Evolutionary conservation across 768 basidiomycete genomes (phyloP).

Genomic region (Suillus subluteus): DNA sequence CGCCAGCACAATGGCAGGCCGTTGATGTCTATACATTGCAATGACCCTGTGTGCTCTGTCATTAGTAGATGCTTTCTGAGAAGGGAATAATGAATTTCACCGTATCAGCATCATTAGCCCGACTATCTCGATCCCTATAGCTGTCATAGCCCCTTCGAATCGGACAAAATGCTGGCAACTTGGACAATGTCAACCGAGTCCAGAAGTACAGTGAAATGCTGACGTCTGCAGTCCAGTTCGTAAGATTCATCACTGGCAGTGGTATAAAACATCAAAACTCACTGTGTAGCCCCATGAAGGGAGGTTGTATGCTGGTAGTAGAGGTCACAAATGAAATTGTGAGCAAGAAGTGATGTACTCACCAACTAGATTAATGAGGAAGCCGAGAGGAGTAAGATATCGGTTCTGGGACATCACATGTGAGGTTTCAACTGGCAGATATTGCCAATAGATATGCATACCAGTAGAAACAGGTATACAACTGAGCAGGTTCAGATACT

Average conservation of each 20-base stretch:
- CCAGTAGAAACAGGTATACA: constrained; percentile 39
- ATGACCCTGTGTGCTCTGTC: constrained; percentile 15
- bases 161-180: constrained; percentile 54
- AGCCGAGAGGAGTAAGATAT: constrained; percentile 67
- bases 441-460: constrained; percentile 15
- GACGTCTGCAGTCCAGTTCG: not conserved
- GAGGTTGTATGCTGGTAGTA: constrained; percentile 21
- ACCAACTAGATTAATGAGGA: constrained; percentile 58
- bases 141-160: constrained; percentile 52
- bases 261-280: not conserved
- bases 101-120: constrained; percentile 50
- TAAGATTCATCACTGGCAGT: constrained; percentile 8
- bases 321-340: not conserved
- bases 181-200: not conserved
- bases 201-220: not conserved
- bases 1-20: constrained; percentile 13
- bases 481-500: constrained; percentile 24
- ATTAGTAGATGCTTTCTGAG: not conserved
- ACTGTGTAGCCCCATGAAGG: constrained; percentile 14
- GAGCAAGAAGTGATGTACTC: constrained; percentile 8
- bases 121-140: constrained; percentile 42
- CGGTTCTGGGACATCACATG: constrained; percentile 49
- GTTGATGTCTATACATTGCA: constrained; percentile 21
- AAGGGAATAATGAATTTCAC: constrained; percentile 24
- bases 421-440: constrained; percentile 1